Evolutionary conservation across 352 stramenopile species (phyloP).

Genomic region (Phytophthora macrochlamydospora): DNA sequence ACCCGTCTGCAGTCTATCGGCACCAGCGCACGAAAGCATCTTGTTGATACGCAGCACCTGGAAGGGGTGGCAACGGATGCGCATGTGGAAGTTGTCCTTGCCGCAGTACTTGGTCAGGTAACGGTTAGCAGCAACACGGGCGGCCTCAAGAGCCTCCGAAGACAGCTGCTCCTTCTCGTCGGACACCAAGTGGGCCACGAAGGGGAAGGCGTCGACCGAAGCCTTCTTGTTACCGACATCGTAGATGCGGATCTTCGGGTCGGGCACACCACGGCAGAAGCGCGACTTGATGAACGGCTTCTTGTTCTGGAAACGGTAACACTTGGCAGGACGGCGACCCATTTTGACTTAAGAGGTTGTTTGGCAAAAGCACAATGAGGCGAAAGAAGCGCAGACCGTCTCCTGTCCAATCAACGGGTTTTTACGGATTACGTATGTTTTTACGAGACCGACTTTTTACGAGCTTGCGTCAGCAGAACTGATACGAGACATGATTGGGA

Average conservation of each 20-base stretch:
- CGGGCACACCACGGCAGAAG: constrained; percentile 99
- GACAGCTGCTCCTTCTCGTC: constrained; percentile 96
- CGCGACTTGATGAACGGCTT: constrained; percentile 99
- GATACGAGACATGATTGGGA: neutral
- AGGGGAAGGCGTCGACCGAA: constrained; percentile 98
- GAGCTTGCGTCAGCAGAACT: neutral
- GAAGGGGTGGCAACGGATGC: constrained; percentile 98
- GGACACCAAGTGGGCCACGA: constrained; percentile 96
- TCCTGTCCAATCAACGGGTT: neutral
- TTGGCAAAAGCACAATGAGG: constrained; percentile 20
- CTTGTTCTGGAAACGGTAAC: constrained; percentile 99
- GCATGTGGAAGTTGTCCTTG: constrained; percentile 99
- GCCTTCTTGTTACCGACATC: constrained; percentile 99
- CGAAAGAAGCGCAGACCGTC: neutral
- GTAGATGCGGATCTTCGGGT: constrained; percentile 98
- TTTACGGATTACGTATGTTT: neutral
- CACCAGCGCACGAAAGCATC: constrained; percentile 99
- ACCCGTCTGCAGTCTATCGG: constrained; percentile 97
- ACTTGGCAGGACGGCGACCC: constrained; percentile 92
- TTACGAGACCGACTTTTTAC: neutral
- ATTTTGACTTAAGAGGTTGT: constrained; percentile 11
- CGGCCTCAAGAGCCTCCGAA: constrained; percentile 97
- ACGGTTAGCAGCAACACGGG: constrained; percentile 99
- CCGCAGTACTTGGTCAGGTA: constrained; percentile 98
- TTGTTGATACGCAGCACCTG: constrained; percentile 99